Base-by-base conservation (phyloP, 2,329 filamentous ascomycete species). In the Lasiodiplodia theobromae region DNA sequence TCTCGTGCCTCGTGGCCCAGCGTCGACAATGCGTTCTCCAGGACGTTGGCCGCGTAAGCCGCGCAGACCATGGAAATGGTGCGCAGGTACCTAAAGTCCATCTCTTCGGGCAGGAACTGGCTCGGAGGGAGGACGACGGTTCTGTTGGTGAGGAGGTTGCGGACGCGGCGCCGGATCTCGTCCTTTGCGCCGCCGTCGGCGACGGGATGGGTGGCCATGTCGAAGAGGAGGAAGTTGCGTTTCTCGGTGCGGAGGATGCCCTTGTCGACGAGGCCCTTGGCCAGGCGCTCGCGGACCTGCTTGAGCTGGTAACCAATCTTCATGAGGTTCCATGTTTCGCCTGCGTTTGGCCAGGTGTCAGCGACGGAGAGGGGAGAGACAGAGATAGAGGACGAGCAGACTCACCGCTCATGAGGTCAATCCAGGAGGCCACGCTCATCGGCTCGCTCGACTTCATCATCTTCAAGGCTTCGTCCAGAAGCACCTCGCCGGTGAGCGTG, bases 391-490 rank as follows among this genome's bases (percentile, higher is more conserved):
- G 51, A 58, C n/a, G 23, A 68, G 37, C 67, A 63, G 66, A 77
- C 86, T 75, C 88, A 97, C 95, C 96, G 81, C 94, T 97, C 94
- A 99, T 95, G 74, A 99, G 85, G 81, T 99, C 96, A 80, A 99
- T 98, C 96, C 96, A 99, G 56, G 93, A 93, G 85, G 93, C 96
- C 73, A 99, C 96, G 82, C 96, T 98, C 96, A 99, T 98, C 87
- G 97, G 97, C 86, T 99, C 96, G 82, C 94, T 97, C 74, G 92
- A 91, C 87, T 99, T 99, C 95, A 99, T 99, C 94, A 99, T 97
- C 86, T 99, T 99, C 77, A 99, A 85, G 69, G 96, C 93, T 85
- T 99, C 96, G 82, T 99, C 96, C 77, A 99, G 88, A 76, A 99
- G 87, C 72, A 98, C 96, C 84, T 99, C 96, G 74, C 96, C 96